Conservation (phyloP, 495 filamentous ascomycete genomes). For the Penicillium ochrochloron region DNA sequence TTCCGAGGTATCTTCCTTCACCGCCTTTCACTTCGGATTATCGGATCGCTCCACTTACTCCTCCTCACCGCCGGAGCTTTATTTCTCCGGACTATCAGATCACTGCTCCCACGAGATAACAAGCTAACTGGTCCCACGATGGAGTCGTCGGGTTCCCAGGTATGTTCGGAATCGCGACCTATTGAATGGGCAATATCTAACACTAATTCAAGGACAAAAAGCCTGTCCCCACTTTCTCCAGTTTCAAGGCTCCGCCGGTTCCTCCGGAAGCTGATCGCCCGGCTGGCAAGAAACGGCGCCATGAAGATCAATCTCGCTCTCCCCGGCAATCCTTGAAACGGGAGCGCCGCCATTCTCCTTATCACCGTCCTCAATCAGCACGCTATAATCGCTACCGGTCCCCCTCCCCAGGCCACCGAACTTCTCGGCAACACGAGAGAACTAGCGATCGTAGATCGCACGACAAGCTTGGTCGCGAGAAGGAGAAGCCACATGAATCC, state of each 20-base stretch:
- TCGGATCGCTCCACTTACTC: too few species aligned
- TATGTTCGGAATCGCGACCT: slow-evolving; percentile 20
- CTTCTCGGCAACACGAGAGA: too few species aligned
- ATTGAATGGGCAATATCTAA: background rate
- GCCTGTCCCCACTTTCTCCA: slow-evolving; percentile 67
- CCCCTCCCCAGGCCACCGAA: background rate
- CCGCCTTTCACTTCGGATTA: too few species aligned
- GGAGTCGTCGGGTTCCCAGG: slow-evolving; percentile 45
- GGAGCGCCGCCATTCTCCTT: background rate
- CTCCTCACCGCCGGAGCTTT: background rate
- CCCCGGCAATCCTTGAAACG: slow-evolving; percentile 7
- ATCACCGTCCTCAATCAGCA: background rate
- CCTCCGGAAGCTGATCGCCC: slow-evolving; percentile 21
- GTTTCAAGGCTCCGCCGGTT: slow-evolving; percentile 62
- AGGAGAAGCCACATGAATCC: too few species aligned
- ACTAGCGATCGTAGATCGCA: too few species aligned
- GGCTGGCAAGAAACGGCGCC: slow-evolving; percentile 16
- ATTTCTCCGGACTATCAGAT: slow-evolving; percentile 13
- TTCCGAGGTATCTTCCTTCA: too few species aligned
- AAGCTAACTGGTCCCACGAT: slow-evolving; percentile 33
- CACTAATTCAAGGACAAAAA: slow-evolving; percentile 38
- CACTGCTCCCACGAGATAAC: slow-evolving; percentile 18
- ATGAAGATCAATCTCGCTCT: slow-evolving; percentile 34
- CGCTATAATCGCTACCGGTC: background rate
- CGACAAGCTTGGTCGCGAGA: too few species aligned